Conservation (phyloP, 305 asterid genomes). For the Rubia occidens region DNA sequence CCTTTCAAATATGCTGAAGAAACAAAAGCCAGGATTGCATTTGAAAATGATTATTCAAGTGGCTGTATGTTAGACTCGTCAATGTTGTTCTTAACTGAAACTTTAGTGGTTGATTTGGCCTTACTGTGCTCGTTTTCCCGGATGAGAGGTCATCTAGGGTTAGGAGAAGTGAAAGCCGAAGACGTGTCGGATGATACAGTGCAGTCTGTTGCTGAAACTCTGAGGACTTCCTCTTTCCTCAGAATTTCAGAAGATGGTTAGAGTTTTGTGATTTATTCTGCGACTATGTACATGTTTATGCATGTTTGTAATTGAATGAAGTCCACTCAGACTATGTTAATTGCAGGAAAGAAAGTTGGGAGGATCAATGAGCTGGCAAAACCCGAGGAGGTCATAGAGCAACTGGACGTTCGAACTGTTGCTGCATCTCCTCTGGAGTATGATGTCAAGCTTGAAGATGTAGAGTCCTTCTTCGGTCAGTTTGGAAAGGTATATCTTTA, state of each 20-base stretch:
- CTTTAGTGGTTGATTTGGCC: slow-evolving; percentile 72
- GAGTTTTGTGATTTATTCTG: slow-evolving; percentile 15
- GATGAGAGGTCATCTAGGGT: slow-evolving; percentile 67
- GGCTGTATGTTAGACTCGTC: background rate
- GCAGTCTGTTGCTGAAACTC: slow-evolving; percentile 63
- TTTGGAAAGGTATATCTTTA: slow-evolving; percentile 47
- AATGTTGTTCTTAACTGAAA: slow-evolving; percentile 43
- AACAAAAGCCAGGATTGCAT: background rate
- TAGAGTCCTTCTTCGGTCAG: slow-evolving; percentile 64
- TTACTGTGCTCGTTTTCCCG: slow-evolving; percentile 72
- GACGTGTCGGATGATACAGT: slow-evolving; percentile 64
- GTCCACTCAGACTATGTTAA: background rate
- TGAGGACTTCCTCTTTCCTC: slow-evolving; percentile 64
- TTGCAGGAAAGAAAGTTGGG: slow-evolving; percentile 64
- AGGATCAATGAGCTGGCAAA: slow-evolving; percentile 63
- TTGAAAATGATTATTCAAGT: background rate
- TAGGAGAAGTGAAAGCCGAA: slow-evolving; percentile 67
- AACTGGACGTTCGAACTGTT: slow-evolving; percentile 63
- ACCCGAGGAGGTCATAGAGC: slow-evolving; percentile 80
- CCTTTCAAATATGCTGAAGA: background rate
- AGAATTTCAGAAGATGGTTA: slow-evolving; percentile 86
- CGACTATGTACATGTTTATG: background rate
- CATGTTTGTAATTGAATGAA: background rate
- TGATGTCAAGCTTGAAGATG: slow-evolving; percentile 65
- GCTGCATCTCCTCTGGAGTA: slow-evolving; percentile 83